Evolutionary conservation across 306 rosid species (phyloP).

Genomic region (Acmispon strigosus): DNA sequence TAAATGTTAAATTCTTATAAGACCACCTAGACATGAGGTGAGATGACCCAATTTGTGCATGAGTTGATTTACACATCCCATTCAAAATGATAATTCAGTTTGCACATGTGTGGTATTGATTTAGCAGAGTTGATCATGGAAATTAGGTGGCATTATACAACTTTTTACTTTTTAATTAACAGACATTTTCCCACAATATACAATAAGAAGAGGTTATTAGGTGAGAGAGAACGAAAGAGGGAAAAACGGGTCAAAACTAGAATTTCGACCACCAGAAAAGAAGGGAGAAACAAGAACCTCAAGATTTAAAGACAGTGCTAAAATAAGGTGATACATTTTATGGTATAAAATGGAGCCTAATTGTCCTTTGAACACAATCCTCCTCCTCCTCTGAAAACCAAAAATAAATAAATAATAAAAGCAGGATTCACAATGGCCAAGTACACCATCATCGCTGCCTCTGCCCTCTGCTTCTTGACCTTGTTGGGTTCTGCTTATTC

Average conservation of each 20-base stretch:
- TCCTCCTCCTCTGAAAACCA: not conserved
- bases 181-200: not conserved
- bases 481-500: constrained; percentile 20
- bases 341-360: not conserved
- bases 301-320: not conserved
- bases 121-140: too few species aligned
- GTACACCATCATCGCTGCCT: constrained; percentile 25
- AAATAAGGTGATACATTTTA: not conserved
- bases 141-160: too few species aligned
- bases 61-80: too few species aligned
- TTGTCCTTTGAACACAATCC: not conserved
- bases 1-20: too few species aligned
- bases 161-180: not conserved
- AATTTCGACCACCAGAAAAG: not conserved
- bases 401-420: too few species aligned
- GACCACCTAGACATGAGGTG: too few species aligned
- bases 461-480: constrained; percentile 43
- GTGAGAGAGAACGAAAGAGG: not conserved
- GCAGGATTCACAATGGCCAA: constrained; percentile 35
- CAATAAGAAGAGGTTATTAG: not conserved
- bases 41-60: too few species aligned
- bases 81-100: too few species aligned
- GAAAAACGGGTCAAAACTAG: constrained; percentile 7
- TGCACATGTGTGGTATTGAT: too few species aligned
- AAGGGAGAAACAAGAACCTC: not conserved